These are phyloP conservation scores for Wickerhamiella domercqiae DNA, from an alignment of 805 yeast species.

Conservation along the genomic window DNA sequence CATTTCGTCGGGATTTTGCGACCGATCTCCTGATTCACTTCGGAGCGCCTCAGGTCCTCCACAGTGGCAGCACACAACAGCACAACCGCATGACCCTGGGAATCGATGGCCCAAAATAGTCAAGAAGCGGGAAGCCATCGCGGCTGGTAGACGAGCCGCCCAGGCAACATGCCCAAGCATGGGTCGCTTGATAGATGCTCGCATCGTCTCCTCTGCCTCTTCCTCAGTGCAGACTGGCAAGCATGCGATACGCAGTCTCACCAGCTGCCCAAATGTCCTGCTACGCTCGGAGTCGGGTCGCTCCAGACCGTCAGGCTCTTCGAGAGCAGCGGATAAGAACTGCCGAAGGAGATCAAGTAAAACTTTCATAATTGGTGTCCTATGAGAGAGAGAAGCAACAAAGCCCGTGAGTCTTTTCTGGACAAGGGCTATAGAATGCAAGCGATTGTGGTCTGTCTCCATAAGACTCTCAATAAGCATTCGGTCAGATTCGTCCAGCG, in stretches of 20 bases:
- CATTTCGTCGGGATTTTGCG: too few species aligned
- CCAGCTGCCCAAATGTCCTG: constrained; percentile 1
- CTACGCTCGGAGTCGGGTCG: background rate
- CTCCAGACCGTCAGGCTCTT: background rate
- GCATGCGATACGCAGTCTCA: background rate
- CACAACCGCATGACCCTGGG: too few species aligned
- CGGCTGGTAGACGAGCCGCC: background rate
- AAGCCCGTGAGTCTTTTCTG: constrained; percentile 29
- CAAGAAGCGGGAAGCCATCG: background rate
- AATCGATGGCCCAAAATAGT: background rate
- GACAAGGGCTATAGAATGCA: constrained; percentile 22
- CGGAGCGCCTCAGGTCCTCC: background rate
- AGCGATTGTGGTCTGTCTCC: constrained; percentile 1
- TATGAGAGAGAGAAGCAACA: background rate
- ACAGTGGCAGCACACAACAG: too few species aligned
- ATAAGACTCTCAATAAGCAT: constrained; percentile 1
- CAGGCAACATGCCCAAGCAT: background rate
- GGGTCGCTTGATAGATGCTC: background rate
- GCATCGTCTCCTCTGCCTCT: background rate
- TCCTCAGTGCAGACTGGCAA: background rate
- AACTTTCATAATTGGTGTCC: background rate
- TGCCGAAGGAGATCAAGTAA: background rate
- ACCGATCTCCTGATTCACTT: background rate
- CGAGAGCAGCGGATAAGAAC: background rate
- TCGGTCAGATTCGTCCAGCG: background rate